These are phyloP conservation scores for Glycine tomentella DNA, from an alignment of 306 rosid genomes.

Conservation along the genomic window DNA sequence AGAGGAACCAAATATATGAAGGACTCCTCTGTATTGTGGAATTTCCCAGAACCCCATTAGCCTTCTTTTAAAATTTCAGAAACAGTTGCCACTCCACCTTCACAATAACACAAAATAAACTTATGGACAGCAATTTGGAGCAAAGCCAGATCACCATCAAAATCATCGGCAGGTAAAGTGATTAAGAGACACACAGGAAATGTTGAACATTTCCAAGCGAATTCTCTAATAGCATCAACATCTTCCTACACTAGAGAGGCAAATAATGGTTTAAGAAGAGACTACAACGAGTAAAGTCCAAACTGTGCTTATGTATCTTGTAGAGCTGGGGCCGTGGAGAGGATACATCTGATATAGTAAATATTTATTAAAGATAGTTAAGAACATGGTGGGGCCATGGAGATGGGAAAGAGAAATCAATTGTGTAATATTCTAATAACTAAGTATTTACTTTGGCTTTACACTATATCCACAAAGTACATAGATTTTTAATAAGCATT, in stretches of 20 bases:
- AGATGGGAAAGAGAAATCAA: constrained; percentile 1
- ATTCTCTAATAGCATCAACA: background rate
- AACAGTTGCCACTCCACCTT: background rate
- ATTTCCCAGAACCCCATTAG: background rate
- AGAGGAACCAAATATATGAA: background rate
- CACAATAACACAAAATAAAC: background rate
- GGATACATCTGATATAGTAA: background rate
- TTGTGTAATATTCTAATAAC: background rate
- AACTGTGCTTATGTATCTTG: background rate
- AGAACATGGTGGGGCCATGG: constrained; percentile 11
- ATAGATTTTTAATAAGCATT: background rate
- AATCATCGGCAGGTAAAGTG: background rate
- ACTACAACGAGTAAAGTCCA: background rate
- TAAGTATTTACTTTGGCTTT: background rate
- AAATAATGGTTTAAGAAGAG: background rate
- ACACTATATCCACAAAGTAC: background rate
- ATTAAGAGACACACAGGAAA: background rate
- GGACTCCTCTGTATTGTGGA: background rate
- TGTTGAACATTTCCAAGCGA: background rate
- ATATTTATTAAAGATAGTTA: background rate
- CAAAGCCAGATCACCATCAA: background rate
- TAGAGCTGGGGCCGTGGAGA: background rate
- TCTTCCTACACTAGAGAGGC: background rate
- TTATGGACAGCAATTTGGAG: constrained; percentile 2
- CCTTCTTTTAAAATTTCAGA: background rate